phyloP scores from a whole-genome alignment of 2,329 filamentous ascomycete genomes.

The Scolecobasidium constrictum region DNA sequence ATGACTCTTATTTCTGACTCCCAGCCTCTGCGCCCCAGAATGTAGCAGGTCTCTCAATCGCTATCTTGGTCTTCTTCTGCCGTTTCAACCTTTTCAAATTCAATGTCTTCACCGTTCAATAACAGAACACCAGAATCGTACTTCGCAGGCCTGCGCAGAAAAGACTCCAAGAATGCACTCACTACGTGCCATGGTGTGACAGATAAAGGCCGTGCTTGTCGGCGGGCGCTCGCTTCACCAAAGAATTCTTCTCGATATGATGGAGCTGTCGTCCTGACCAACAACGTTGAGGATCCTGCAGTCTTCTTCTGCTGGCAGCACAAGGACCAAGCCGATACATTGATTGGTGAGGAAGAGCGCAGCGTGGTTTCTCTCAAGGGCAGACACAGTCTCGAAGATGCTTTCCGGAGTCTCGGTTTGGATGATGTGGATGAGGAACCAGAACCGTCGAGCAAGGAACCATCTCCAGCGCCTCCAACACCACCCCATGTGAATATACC shows the following conservation, averaged over 20 bases:
- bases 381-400: conserved; percentile 8
- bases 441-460: conserved; percentile 1
- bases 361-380: conserved; percentile 7
- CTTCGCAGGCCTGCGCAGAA: conserved; percentile 45
- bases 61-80: no score
- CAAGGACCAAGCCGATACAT: conserved; percentile 63
- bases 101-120: conserved; percentile 6
- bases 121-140: conserved; percentile 9
- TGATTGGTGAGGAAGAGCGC: conserved; percentile 15
- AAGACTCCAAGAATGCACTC: conserved; percentile 73
- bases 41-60: no score
- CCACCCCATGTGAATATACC: background rate
- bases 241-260: conserved; percentile 11
- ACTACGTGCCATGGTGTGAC: conserved; percentile 87
- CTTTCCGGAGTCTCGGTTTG: conserved; percentile 7
- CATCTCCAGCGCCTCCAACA: background rate
- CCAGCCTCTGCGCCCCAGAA: no score
- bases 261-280: conserved; percentile 30
- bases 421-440: conserved; percentile 9
- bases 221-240: conserved; percentile 49
- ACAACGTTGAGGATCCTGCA: conserved; percentile 42
- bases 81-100: no score
- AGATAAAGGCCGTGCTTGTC: conserved; percentile 69
- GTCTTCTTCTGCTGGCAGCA: conserved; percentile 91
- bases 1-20: no score